Base-by-base conservation (phyloP, 2,329 filamentous ascomycete species). In the Tolypocladium ovalisporum region DNA sequence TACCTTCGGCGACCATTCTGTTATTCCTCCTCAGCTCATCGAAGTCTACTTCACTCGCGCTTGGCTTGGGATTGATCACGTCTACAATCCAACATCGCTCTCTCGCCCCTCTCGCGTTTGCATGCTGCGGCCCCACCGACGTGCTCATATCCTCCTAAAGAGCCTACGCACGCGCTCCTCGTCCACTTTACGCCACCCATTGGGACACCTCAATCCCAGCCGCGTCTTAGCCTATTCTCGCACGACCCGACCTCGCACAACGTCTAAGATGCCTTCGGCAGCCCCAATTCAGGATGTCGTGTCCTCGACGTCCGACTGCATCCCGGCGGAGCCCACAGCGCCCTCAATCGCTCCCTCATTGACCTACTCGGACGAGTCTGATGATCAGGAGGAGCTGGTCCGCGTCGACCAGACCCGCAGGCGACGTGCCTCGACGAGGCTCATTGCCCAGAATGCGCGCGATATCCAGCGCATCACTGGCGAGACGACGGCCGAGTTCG, bases 351-450 rank as follows among this genome's bases (percentile, higher is more conserved):
- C 81, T 1, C 83, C 84, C 1, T 85, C 83, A 1, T 76, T 86
- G 57, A 84, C 81, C 57, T 86, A 82, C 64, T 85, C 83, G 17
- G 82, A 80, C 61, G 79, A 84, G 61, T 84, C 82, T 32, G 82
- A 85, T 62, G 81, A 82, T 58, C 77, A 79, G 57, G 80, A 83
- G 54, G 78, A 79, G 59, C 72, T 72, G 54, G 71, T 75, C 61
- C 75, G 75, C 27, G 65, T 70, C 29, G 72, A 74, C 37, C 72
- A 74, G 60, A 69, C 70, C 52, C 80, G 81, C 52, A 76, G 73
- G 35, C 80, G 86, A 56, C 85, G 86, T 55, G 87, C 86, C 57
- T 89, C 86, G 4, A 90, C 87, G 9, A 80, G 81, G 17, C 76
- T 90, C 51, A 85, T 86, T 63, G 81, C 83, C 49, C 81, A 85